Conservation (phyloP, 106 monocot genomes). For the Allium sativum region DNA sequence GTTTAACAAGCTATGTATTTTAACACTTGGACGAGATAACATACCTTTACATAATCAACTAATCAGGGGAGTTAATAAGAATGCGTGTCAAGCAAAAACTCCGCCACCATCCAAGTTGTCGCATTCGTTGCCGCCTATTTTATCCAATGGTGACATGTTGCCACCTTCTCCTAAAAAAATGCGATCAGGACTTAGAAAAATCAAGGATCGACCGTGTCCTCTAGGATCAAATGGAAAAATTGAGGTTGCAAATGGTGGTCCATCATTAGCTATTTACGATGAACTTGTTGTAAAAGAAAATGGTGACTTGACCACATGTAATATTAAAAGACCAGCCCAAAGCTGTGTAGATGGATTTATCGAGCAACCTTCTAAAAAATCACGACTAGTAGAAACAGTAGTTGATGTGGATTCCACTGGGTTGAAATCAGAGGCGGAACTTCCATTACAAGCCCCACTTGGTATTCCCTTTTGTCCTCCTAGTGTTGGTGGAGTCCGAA, state of each 20-base stretch:
- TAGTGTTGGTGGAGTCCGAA: conserved; percentile 43
- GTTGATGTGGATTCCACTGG: conserved; percentile 9
- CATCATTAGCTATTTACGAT: conserved; percentile 1
- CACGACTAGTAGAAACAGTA: conserved; percentile 7
- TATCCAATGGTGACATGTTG: conserved; percentile 44
- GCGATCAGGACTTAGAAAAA: conserved; percentile 17
- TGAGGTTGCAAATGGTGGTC: conserved; percentile 9
- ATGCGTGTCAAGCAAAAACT: conserved; percentile 34
- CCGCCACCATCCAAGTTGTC: conserved; percentile 16
- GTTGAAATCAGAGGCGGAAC: conserved; percentile 2
- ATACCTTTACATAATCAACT: conserved; percentile 45
- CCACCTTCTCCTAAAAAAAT: conserved; percentile 23
- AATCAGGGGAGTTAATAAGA: conserved; percentile 39
- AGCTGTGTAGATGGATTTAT: conserved; percentile 9
- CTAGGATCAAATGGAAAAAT: conserved; percentile 45
- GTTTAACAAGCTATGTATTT: conserved; percentile 40
- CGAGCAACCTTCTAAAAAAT: conserved; percentile 22
- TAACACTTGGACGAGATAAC: conserved; percentile 38
- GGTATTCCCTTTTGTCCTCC: conserved; percentile 73
- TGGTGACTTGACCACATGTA: conserved; percentile 20
- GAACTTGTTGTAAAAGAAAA: conserved; percentile 22
- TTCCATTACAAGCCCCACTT: conserved; percentile 61
- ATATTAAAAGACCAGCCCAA: conserved; percentile 32
- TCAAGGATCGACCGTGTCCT: conserved; percentile 30
- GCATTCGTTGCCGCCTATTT: conserved; percentile 1